Conservation (phyloP, 2,329 filamentous ascomycete species). For the Fusarium nematophilum region DNA sequence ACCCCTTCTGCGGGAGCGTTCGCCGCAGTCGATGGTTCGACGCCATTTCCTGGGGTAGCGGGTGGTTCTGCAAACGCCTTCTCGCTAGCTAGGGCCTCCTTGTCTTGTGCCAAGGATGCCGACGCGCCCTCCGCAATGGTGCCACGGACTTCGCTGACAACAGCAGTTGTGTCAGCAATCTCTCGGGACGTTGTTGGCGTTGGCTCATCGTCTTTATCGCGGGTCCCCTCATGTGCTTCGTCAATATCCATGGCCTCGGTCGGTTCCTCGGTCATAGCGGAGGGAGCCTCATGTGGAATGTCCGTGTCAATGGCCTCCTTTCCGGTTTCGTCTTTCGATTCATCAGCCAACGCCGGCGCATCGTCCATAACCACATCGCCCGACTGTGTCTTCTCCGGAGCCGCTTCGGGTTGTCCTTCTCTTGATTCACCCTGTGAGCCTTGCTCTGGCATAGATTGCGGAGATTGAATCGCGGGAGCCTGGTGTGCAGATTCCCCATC, state of each 20-base stretch:
- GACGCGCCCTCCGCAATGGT: conserved; percentile 10
- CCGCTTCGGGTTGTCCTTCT: neutral
- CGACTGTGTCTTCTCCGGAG: conserved; percentile 1
- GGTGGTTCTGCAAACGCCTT: conserved; percentile 11
- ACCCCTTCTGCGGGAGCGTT: conserved; percentile 7
- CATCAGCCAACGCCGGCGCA: conserved; percentile 2
- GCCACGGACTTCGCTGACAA: conserved; percentile 16
- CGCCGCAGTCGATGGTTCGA: conserved; percentile 7
- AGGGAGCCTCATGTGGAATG: neutral
- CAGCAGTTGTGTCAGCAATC: conserved; percentile 20
- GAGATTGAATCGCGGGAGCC: neutral
- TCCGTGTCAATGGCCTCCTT: conserved; percentile 1
- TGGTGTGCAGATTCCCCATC: conserved; percentile 7
- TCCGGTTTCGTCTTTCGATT: conserved; percentile 1
- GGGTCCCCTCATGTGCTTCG: conserved; percentile 3
- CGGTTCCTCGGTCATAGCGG: conserved; percentile 3
- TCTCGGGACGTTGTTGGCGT: conserved; percentile 7
- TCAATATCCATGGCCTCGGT: conserved; percentile 41
- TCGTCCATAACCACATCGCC: conserved; percentile 17
- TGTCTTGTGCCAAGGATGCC: conserved; percentile 1
- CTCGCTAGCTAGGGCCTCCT: conserved; percentile 13
- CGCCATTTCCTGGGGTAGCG: conserved; percentile 18
- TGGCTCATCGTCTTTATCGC: neutral
- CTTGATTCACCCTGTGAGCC: neutral
- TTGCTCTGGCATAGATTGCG: neutral